Evolutionary conservation across 768 basidiomycete species (phyloP).

Genomic region (Cubamyces sp.): DNA sequence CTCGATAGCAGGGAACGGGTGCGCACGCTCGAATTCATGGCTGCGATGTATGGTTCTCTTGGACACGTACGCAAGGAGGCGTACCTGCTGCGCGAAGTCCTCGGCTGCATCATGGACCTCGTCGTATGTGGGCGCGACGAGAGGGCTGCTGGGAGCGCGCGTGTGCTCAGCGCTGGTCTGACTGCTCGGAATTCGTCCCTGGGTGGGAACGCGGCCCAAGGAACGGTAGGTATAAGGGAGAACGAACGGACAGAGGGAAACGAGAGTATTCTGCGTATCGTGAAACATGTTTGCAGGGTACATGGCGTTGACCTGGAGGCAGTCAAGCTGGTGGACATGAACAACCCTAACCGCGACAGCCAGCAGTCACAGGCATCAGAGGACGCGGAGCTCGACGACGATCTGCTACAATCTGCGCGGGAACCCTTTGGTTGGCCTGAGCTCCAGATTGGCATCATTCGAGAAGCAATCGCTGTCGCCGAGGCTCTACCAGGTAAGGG

Average conservation of each 20-base stretch:
- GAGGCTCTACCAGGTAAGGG: conserved; percentile 85
- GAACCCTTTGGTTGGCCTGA: conserved; percentile 91
- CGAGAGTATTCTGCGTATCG: conserved; percentile 72
- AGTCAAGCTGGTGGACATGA: conserved; percentile 51
- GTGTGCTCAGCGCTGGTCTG: conserved; percentile 47
- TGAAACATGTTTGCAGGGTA: conserved; percentile 74
- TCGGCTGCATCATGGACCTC: conserved; percentile 83
- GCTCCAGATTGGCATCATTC: conserved; percentile 89
- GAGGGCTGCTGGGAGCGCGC: conserved; percentile 48
- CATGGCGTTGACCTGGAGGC: conserved; percentile 84
- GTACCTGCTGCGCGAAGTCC: conserved; percentile 81
- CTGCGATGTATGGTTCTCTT: conserved; percentile 76
- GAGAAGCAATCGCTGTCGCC: conserved; percentile 90
- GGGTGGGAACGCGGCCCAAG: conserved; percentile 39
- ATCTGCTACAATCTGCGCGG: conserved; percentile 41
- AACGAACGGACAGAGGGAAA: conserved; percentile 82
- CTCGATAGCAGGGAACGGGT: conserved; percentile 79
- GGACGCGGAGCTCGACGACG: conserved; percentile 41
- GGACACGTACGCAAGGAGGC: conserved; percentile 90
- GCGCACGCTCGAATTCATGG: conserved; percentile 66
- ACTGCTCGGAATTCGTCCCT: conserved; percentile 52
- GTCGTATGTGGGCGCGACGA: conserved; percentile 86
- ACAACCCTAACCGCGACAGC: conserved; percentile 9
- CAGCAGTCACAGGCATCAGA: conserved; percentile 1
- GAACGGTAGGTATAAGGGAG: conserved; percentile 69